Evolutionary conservation across 257 asterid genomes (phyloP).

Genomic region (Gentiana straminea): DNA sequence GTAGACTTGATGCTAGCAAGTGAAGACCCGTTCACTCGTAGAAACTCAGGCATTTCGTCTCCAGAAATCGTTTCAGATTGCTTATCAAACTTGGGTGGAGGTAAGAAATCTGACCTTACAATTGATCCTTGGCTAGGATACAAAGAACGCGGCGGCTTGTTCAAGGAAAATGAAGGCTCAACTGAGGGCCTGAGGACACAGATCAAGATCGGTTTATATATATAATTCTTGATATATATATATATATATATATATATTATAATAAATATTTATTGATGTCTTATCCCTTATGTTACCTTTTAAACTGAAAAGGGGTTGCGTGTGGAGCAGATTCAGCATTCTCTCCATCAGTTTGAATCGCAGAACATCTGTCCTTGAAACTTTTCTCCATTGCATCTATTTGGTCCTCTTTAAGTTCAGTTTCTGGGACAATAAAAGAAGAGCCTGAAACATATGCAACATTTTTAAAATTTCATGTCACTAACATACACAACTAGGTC

Average conservation of each 20-base stretch:
- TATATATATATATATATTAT: neutral
- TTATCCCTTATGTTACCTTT: constrained; percentile 32
- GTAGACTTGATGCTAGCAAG: constrained; percentile 37
- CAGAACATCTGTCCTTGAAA: constrained; percentile 16
- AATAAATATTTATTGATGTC: neutral
- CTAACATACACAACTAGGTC: too few relatives aligned
- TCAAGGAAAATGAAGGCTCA: constrained; percentile 46
- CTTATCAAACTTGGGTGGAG: constrained; percentile 44
- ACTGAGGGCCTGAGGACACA: constrained; percentile 32
- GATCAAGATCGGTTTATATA: neutral
- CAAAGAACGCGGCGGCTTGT: constrained; percentile 19
- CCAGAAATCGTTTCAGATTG: constrained; percentile 40
- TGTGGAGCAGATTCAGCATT: constrained; percentile 42
- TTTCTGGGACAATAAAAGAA: constrained; percentile 39
- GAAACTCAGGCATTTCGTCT: constrained; percentile 68
- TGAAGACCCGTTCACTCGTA: constrained; percentile 49
- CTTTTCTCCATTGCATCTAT: constrained; percentile 31
- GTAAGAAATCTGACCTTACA: constrained; percentile 33
- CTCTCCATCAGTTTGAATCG: constrained; percentile 28
- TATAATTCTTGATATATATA: neutral
- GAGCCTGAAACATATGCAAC: constrained; percentile 19
- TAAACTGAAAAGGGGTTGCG: constrained; percentile 54
- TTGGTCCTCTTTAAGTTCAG: constrained; percentile 60
- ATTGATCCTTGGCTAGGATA: constrained; percentile 24
- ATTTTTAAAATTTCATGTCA: too few relatives aligned